These are phyloP conservation scores for Tuber microsphaerosporum DNA, from an alignment of 495 filamentous ascomycete species.

Conservation along the genomic window DNA sequence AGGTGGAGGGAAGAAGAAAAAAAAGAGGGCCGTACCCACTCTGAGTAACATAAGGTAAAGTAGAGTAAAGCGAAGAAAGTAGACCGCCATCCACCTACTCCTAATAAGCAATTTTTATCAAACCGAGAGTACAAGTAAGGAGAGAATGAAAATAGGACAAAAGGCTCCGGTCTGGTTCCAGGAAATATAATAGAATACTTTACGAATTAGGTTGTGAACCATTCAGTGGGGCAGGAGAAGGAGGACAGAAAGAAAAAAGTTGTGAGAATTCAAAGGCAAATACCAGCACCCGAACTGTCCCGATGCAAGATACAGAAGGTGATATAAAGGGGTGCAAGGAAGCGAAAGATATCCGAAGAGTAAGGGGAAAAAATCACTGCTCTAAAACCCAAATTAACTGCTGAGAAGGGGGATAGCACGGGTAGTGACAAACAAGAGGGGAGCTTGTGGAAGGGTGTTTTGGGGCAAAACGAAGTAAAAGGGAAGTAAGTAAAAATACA, in stretches of 20 bases:
- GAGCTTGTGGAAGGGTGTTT: not conserved
- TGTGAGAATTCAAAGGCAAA: not conserved
- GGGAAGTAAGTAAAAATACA: not conserved
- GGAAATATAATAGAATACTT: not conserved
- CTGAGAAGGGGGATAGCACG: not conserved
- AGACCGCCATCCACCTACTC: not conserved
- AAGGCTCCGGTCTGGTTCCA: not conserved
- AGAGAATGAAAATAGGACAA: not conserved
- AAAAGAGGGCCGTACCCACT: not conserved
- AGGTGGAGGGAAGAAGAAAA: not conserved
- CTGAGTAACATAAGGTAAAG: not conserved
- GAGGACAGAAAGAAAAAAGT: not conserved
- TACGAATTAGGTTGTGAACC: not conserved
- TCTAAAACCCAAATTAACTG: not conserved
- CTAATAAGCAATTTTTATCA: not conserved
- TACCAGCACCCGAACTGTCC: not conserved
- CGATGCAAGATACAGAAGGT: not conserved
- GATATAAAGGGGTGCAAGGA: not conserved
- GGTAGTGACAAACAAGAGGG: not conserved
- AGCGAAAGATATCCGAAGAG: not conserved
- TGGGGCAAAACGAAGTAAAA: not conserved
- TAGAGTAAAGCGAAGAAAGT: not conserved
- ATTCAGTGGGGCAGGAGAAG: not conserved
- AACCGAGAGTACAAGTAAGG: not conserved
- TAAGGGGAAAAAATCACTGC: not conserved